Evolutionary conservation across 495 filamentous ascomycete genomes (phyloP).

Genomic region (Annulohypoxylon stygium): DNA sequence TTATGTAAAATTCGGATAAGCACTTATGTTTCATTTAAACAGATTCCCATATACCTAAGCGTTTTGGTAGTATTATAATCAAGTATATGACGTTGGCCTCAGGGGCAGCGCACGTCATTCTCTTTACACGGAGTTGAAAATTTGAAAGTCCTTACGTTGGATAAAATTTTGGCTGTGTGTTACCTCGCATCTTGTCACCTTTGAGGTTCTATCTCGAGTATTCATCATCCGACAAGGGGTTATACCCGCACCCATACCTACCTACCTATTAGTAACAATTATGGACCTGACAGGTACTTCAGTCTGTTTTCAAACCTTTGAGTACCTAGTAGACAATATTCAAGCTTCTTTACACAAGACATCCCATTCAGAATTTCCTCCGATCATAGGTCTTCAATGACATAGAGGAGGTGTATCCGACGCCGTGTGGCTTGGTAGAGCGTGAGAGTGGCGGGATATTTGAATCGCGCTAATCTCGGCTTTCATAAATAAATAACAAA

Average conservation of each 20-base stretch:
- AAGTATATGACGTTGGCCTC: constrained; percentile 11
- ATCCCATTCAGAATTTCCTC: constrained; percentile 16
- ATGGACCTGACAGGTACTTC: neutral
- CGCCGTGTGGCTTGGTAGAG: constrained; percentile 16
- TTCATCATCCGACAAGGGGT: constrained; percentile 12
- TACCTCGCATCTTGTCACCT: constrained; percentile 15
- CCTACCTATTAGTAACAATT: too few species aligned
- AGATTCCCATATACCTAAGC: neutral
- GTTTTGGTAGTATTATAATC: neutral
- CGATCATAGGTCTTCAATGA: constrained; percentile 16
- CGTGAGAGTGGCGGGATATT: constrained; percentile 34
- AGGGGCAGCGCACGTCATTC: constrained; percentile 8
- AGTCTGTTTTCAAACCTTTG: neutral
- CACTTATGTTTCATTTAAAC: neutral
- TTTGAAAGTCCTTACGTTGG: constrained; percentile 21
- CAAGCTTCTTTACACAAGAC: neutral
- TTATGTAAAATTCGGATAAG: neutral
- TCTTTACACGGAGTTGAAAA: neutral
- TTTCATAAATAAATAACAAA: constrained; percentile 11
- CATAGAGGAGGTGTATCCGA: constrained; percentile 1
- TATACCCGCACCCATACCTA: neutral
- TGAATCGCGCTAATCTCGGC: constrained; percentile 21
- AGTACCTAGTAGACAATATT: neutral
- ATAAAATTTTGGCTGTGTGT: constrained; percentile 7
- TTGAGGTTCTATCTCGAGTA: neutral